Conservation (phyloP, 2,329 filamentous ascomycete genomes). For the Penicillium thymicola region DNA sequence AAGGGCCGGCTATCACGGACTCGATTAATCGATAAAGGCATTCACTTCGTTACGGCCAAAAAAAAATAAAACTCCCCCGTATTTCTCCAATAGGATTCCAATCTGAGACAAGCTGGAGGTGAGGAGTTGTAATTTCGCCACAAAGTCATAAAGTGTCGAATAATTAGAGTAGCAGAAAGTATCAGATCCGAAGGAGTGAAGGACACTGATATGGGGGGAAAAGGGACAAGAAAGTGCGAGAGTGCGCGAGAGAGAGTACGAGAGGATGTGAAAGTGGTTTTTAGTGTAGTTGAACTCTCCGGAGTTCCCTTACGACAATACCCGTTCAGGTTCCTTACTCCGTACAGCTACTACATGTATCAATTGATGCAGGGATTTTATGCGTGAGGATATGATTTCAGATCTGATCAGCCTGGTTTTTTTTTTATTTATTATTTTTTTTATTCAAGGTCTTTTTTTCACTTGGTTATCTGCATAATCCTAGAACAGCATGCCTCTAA, state of each 20-base stretch:
- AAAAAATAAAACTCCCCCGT: background rate
- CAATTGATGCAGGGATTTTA: background rate
- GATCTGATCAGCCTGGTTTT: background rate
- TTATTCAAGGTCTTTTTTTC: background rate
- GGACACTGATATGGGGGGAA: constrained; percentile 15
- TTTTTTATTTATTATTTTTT: background rate
- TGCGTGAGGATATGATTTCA: background rate
- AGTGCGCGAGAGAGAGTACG: background rate
- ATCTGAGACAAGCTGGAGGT: constrained; percentile 14
- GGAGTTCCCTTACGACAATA: constrained; percentile 17
- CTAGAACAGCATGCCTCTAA: background rate
- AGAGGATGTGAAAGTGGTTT: background rate
- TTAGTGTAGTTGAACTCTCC: background rate
- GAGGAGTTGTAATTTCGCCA: constrained; percentile 1
- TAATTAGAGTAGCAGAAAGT: background rate
- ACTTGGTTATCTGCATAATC: background rate
- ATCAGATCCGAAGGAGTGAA: constrained; percentile 30
- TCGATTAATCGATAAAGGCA: background rate
- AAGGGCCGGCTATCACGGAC: background rate
- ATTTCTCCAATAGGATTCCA: constrained; percentile 11
- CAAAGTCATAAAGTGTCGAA: background rate
- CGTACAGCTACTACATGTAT: background rate
- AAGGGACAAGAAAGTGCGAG: constrained; percentile 13
- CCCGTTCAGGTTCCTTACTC: constrained; percentile 12
- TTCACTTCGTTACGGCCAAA: background rate